Evolutionary conservation across 179 eudicot genomes (phyloP), one percentile per base, ranked within the genome.

Genomic region (Silene noctiflora): DNA sequence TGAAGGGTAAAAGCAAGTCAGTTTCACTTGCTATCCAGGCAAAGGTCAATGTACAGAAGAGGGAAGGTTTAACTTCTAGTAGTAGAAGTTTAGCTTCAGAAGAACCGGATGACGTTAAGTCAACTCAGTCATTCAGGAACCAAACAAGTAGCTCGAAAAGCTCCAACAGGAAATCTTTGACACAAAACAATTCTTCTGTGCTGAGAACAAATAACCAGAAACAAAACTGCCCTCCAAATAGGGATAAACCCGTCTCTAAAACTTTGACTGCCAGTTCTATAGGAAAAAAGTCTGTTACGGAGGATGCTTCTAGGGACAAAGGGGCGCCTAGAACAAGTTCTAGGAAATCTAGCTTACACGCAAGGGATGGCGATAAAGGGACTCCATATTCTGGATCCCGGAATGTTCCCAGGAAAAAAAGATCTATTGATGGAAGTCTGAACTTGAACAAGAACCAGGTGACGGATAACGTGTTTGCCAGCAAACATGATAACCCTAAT

Each of bases 11-110:
- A 29, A 90, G 89, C 29, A 95, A 89, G 75, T 91, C 96, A 21
- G 76, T 93, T 65, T 93, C 97, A 20, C 96, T 95, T 74, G 99
- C 99, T 8, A 73, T 95, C 60, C 97, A 93, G 85, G 99, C 99
- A 11, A 95, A 95, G 81, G 98, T 85, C 61, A 95, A 95, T 73
- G 98, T 95, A 71, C 97, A 90, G 84, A 95, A 79, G 81, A 84
- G 99, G 81, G 98, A 87, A 86, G 90, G 91, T 19, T 58, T 90
- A 77, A 78, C 71, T 62, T 61, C 81, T 24, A 66, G 71, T 58
- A 73, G 82, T 78, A 81, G 74, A 76, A 79, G 72, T 74, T 17
- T 74, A 35, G 82, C 84, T 29, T 77, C 78, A 44, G 89, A 87
- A 71, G 92, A 88, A 71, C 78, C 73, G 46, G 67, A 75, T 63